Evolutionary conservation across 805 yeast genomes (phyloP), one percentile per base, ranked within the genome.

Genomic region (Cyberlindnera suaveolens): DNA sequence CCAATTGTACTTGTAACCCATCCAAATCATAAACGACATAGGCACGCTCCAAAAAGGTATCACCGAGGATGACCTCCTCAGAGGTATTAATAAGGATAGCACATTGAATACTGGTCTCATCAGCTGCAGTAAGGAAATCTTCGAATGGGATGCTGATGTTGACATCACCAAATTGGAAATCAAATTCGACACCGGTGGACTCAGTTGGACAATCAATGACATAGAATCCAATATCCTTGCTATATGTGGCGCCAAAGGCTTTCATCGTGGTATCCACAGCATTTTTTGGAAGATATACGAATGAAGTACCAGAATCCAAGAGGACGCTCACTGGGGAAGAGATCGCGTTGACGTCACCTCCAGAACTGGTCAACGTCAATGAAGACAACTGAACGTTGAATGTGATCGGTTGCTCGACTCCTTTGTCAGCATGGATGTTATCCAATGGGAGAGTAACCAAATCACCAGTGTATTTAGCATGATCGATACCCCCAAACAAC

Each of bases 21-120:
- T 80, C 86, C 39, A 82, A 64, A 58, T 85, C 85, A 59, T 74
- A 81, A 14, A 81, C 87, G 20, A 75, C 72, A 56, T 84, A 85
- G 5, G 81, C 82, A 32, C 75, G 71, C 41, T 85, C 69, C 49
- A 85, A 62, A 56, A 84, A 75, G 37, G 75, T 72, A 56, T 82
- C 89, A 10, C 93, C 93, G 31, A 85, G 65, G 43, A 80, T 69
- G n/a, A 65, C 61, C 46, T 23, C 27, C 8, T 23, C 27, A 44
- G 48, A 43, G 34, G 60, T 56, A 23, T 45, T 47, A 15, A 45
- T 31, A 20, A 39, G 13, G 27, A 42, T 16, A 8, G 45, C 46
- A 44, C 43, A 40, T 9, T 10, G 14, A 9, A 11, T 10, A 30
- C 17, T 16, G 6, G 31, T 6, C 6, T 18, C 31, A 16, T 44